These are phyloP conservation scores for Fusarium ramigenum DNA, from an alignment of 2,329 filamentous ascomycete genomes.

Conservation along the genomic window DNA sequence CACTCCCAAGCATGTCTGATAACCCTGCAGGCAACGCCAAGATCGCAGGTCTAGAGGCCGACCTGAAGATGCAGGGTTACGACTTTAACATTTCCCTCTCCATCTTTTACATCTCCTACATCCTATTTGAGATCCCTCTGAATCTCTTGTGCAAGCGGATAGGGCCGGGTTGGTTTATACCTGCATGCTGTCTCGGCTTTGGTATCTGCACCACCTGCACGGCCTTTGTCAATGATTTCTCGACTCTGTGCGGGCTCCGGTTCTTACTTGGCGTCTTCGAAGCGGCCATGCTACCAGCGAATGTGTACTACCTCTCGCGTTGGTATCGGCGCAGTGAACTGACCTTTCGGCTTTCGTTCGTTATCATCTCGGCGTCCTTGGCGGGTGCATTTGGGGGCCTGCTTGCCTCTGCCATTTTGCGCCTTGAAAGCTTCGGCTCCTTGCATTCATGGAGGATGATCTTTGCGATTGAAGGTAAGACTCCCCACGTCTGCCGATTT, in stretches of 20 bases:
- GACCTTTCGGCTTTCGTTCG: neutral
- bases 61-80: neutral
- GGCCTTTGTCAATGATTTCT: neutral
- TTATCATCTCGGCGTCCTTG: neutral
- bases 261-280: neutral
- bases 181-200: neutral
- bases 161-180: neutral
- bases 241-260: neutral
- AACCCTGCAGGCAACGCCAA: neutral
- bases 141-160: neutral
- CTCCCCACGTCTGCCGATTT: fast-evolving
- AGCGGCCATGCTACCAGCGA: neutral
- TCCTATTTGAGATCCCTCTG: neutral
- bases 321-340: neutral
- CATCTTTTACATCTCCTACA: neutral
- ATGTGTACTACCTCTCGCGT: neutral
- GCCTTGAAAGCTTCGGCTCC: neutral
- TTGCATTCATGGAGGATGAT: neutral
- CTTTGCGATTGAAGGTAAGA: neutral
- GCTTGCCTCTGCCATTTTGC: neutral
- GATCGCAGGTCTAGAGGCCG: neutral
- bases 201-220: neutral
- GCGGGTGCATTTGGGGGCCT: neutral
- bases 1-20: neutral
- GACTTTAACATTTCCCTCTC: neutral